Evolutionary conservation across 306 rosid species (phyloP).

Genomic region (Rosa multiflora): DNA sequence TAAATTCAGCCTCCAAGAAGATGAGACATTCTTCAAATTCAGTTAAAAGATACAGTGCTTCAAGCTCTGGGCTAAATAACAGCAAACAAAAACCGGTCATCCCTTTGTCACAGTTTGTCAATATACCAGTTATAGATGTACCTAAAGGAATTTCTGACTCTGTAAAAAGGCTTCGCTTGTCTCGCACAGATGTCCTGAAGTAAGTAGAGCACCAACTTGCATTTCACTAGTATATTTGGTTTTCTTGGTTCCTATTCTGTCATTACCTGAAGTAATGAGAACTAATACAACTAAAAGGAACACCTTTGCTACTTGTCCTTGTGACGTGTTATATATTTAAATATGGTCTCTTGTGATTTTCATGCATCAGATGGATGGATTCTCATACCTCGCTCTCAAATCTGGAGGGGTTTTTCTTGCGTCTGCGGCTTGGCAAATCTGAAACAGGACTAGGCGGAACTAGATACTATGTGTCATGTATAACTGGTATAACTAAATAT

Average conservation of each 20-base stretch:
- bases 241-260: conserved; percentile 8
- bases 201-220: conserved; percentile 43
- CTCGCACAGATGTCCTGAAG: conserved; percentile 77
- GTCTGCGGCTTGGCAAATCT: conserved; percentile 86
- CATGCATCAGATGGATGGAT: conserved; percentile 61
- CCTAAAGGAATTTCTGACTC: conserved; percentile 56
- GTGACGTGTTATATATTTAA: background rate
- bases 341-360: conserved; percentile 5
- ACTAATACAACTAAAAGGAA: background rate
- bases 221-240: conserved; percentile 13
- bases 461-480: conserved; percentile 80
- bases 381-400: conserved; percentile 43
- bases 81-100: conserved; percentile 41
- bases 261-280: background rate
- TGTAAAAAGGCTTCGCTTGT: conserved; percentile 62
- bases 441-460: conserved; percentile 81
- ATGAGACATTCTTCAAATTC: conserved; percentile 30
- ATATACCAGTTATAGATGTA: conserved; percentile 33
- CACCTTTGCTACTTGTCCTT: background rate
- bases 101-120: conserved; percentile 25
- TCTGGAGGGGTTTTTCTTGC: conserved; percentile 83
- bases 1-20: conserved; percentile 22
- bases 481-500: conserved; percentile 58
- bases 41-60: conserved; percentile 29
- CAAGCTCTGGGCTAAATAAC: conserved; percentile 38